Evolutionary conservation across 495 filamentous ascomycete species (phyloP).

Genomic region (Penicillium pancosmium): DNA sequence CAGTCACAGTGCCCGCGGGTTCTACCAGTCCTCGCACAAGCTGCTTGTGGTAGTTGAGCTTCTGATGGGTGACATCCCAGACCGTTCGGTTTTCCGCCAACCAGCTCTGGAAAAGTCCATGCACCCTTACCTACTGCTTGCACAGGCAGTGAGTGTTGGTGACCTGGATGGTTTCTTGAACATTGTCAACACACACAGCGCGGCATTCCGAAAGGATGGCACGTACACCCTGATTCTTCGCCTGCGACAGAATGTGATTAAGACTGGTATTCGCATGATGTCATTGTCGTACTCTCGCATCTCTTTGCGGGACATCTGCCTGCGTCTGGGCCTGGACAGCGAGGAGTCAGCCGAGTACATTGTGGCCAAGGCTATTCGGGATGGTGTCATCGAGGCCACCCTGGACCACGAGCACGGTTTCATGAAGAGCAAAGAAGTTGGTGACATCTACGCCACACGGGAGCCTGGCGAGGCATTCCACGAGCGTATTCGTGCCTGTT

Average conservation of each 20-base stretch:
- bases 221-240: conserved; percentile 95
- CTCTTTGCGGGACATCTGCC: conserved; percentile 96
- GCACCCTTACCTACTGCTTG: conserved; percentile 87
- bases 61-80: conserved; percentile 98
- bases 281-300: conserved; percentile 96
- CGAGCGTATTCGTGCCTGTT: conserved; percentile 87
- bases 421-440: conserved; percentile 97
- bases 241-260: conserved; percentile 97
- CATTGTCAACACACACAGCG: conserved; percentile 75
- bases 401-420: conserved; percentile 92
- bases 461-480: conserved; percentile 98
- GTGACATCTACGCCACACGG: conserved; percentile 92
- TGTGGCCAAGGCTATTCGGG: conserved; percentile 96
- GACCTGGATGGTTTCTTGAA: conserved; percentile 90
- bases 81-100: conserved; percentile 89
- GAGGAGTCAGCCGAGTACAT: conserved; percentile 99
- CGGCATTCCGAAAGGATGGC: conserved; percentile 87
- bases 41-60: conserved; percentile 92
- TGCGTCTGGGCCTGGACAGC: conserved; percentile 85
- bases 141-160: conserved; percentile 92
- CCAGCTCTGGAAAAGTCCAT: conserved; percentile 81
- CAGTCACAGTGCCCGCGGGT: conserved; percentile 83
- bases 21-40: conserved; percentile 94
- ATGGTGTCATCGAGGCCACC: conserved; percentile 96
- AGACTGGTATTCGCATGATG: conserved; percentile 99